Percentiles rank a stretch among this genome's conserved stretches.
Evolutionary conservation across 2,329 filamentous ascomycete genomes (phyloP).

Genomic region (Colletotrichum tabaci): DNA sequence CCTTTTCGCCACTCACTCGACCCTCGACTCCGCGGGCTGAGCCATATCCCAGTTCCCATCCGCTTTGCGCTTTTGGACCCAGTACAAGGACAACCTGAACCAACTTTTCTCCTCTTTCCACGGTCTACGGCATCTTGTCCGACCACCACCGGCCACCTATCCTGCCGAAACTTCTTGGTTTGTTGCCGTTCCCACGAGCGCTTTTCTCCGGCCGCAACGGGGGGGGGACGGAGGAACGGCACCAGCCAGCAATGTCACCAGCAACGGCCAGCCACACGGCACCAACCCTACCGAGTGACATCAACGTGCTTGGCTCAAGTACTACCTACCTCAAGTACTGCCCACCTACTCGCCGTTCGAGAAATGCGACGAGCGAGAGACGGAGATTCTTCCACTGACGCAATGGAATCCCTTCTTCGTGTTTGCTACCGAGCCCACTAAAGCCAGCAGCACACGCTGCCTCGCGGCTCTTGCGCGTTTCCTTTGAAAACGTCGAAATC

Average conservation of each 20-base stretch:
- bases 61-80: neutral
- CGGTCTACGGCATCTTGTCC: constrained; percentile 9
- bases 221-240: constrained; percentile 2
- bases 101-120: neutral
- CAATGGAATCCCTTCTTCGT: constrained; percentile 7
- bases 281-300: constrained; percentile 26
- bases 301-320: constrained; percentile 30
- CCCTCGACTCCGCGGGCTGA: neutral
- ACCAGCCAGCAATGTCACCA: constrained; percentile 4
- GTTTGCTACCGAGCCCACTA: neutral
- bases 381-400: constrained; percentile 29
- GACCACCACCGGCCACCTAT: constrained; percentile 17
- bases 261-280: constrained; percentile 29
- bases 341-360: neutral
- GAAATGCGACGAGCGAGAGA: constrained; percentile 1
- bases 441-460: constrained; percentile 14
- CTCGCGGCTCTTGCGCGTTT: constrained; percentile 26
- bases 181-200: neutral
- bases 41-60: constrained; percentile 28
- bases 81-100: neutral
- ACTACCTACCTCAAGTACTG: no score
- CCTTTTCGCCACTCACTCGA: no score
- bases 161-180: constrained; percentile 5
- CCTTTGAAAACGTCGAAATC: constrained; percentile 27
- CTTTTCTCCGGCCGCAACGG: neutral